Conservation (phyloP, 768 basidiomycete species). For the Ramaria rubella region DNA sequence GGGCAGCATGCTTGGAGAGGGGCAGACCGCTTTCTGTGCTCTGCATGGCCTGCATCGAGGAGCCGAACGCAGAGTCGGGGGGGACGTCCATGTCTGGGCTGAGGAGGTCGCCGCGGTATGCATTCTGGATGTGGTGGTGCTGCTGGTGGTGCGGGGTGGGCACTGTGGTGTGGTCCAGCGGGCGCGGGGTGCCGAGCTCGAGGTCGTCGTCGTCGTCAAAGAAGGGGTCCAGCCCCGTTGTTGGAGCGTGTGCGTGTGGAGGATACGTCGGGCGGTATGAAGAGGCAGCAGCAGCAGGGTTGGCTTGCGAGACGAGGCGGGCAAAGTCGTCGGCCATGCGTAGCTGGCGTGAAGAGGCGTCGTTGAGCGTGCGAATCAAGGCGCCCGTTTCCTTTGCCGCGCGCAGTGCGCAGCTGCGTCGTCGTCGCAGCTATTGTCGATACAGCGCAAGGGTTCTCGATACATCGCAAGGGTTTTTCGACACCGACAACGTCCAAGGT, state of each 20-base stretch:
- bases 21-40: conserved; percentile 48
- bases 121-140: conserved; percentile 39
- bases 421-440: no score
- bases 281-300: conserved; percentile 56
- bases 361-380: no score
- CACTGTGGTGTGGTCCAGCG: no score
- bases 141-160: conserved; percentile 46
- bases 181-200: conserved; percentile 40
- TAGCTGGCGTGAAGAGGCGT: no score
- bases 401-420: no score
- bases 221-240: conserved; percentile 69
- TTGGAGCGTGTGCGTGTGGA: conserved; percentile 45
- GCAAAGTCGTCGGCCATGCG: conserved; percentile 55
- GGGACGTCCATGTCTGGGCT: conserved; percentile 53
- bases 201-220: conserved; percentile 64
- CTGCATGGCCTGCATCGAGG: conserved; percentile 36
- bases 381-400: no score
- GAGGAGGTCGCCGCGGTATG: conserved; percentile 62
- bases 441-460: no score
- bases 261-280: conserved; percentile 34
- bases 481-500: no score
- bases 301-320: conserved; percentile 63
- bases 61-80: conserved; percentile 63
- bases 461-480: no score
- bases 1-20: conserved; percentile 50